These are phyloP conservation scores for Thamnidium elegans DNA, from an alignment of 192 early-diverging fungal species.

Conservation along the genomic window DNA sequence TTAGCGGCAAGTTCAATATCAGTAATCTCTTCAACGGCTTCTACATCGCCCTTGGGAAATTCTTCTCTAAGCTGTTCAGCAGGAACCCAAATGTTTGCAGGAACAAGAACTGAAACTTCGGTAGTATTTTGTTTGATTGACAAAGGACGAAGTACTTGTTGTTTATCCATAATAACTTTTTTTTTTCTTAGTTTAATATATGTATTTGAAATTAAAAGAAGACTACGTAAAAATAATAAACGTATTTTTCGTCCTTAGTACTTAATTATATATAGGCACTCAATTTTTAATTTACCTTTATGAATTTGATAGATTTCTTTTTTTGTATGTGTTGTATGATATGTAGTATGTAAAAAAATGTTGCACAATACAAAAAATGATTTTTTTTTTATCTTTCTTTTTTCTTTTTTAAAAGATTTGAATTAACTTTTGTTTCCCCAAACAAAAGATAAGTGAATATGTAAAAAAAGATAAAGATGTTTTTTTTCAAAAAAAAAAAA, in stretches of 20 bases:
- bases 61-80: conserved; percentile 84
- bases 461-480: not conserved
- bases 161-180: conserved; percentile 15
- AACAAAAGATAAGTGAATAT: conserved; percentile 8
- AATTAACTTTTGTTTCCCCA: not conserved
- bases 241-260: no score
- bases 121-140: conserved; percentile 73
- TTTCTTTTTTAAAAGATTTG: not conserved
- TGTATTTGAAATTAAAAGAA: no score
- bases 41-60: conserved; percentile 44
- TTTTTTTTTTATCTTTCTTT: not conserved
- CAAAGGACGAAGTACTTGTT: conserved; percentile 66
- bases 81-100: conserved; percentile 81
- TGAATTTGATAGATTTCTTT: not conserved
- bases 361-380: conserved; percentile 2
- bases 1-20: conserved; percentile 69
- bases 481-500: no score
- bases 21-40: conserved; percentile 58
- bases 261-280: no score
- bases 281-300: not conserved
- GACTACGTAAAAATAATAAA: no score
- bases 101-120: conserved; percentile 80
- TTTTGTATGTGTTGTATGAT: not conserved
- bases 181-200: no score
- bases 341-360: not conserved